Evolutionary conservation across 768 basidiomycete species (phyloP).

Genomic region (Fomitopsis serialis): DNA sequence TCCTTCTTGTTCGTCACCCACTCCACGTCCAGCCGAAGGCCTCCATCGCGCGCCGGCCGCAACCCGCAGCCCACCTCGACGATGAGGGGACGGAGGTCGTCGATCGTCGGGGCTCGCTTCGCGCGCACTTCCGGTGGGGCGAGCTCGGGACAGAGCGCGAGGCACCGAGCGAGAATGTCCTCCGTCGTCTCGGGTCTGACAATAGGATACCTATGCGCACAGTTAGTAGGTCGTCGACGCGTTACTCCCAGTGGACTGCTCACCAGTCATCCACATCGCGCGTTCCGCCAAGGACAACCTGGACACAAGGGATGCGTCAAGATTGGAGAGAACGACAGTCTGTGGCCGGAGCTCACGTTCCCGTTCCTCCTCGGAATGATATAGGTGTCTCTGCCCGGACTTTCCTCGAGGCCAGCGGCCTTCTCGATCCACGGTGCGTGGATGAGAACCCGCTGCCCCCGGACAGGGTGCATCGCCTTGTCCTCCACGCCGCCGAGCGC

Average conservation of each 20-base stretch:
- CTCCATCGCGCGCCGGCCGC: conserved; percentile 63
- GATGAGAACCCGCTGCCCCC: conserved; percentile 41
- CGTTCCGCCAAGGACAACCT: conserved; percentile 60
- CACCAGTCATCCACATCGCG: conserved; percentile 59
- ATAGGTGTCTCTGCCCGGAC: conserved; percentile 41
- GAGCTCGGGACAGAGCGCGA: conserved; percentile 27
- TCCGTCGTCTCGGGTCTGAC: conserved; percentile 58
- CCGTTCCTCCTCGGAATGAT: conserved; percentile 60
- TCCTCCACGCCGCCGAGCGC: conserved; percentile 49
- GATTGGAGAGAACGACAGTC: too few relatives aligned
- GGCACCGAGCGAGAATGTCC: conserved; percentile 47
- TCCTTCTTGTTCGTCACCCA: conserved; percentile 27
- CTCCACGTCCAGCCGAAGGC: conserved; percentile 52
- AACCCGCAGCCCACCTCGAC: conserved; percentile 51
- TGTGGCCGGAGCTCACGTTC: conserved; percentile 35
- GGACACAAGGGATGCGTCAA: too few relatives aligned
- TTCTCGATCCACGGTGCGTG: conserved; percentile 47
- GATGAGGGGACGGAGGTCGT: conserved; percentile 33
- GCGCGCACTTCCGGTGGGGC: conserved; percentile 22
- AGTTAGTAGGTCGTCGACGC: not conserved
- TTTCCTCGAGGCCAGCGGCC: conserved; percentile 34
- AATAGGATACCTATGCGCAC: conserved; percentile 47
- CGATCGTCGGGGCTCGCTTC: conserved; percentile 25
- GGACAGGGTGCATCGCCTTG: conserved; percentile 38
- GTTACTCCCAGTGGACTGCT: too few relatives aligned